Evolutionary conservation across 1,139 yeast species (phyloP).

Genomic region (Yamadazyma jaroonii): DNA sequence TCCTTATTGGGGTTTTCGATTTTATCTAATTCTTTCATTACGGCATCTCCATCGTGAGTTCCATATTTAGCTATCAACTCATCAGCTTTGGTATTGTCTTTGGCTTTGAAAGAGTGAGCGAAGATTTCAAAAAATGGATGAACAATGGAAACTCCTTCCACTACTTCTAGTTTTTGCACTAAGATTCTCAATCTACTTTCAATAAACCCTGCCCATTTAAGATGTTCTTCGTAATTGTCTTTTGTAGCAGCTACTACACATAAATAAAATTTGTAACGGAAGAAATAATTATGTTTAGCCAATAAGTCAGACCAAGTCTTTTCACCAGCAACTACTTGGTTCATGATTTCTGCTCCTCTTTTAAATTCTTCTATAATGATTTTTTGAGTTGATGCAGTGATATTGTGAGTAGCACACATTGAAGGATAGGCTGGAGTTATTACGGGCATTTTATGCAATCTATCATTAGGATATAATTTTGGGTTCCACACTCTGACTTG

Average conservation of each 20-base stretch:
- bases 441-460: slow-evolving; percentile 96
- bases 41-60: slow-evolving; percentile 38
- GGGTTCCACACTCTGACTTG: slow-evolving; percentile 99
- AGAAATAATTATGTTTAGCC: slow-evolving; percentile 76
- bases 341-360: slow-evolving; percentile 71
- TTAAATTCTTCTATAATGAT: slow-evolving; percentile 72
- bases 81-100: slow-evolving; percentile 48
- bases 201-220: slow-evolving; percentile 89
- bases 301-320: slow-evolving; percentile 75
- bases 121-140: slow-evolving; percentile 64
- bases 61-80: slow-evolving; percentile 49
- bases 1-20: slow-evolving; percentile 9
- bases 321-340: slow-evolving; percentile 62
- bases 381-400: slow-evolving; percentile 80
- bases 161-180: slow-evolving; percentile 76
- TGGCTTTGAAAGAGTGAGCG: slow-evolving; percentile 28
- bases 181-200: slow-evolving; percentile 82
- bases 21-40: slow-evolving; percentile 12
- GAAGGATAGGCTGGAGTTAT: slow-evolving; percentile 99
- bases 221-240: slow-evolving; percentile 64
- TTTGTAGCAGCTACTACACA: slow-evolving; percentile 77
- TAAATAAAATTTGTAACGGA: slow-evolving; percentile 78
- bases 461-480: slow-evolving; percentile 77
- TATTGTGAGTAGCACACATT: slow-evolving; percentile 98
- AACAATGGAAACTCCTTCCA: slow-evolving; percentile 74